phyloP scores from a whole-genome alignment of 352 stramenopile genomes.

The Globisporangium heterothallicum region DNA sequence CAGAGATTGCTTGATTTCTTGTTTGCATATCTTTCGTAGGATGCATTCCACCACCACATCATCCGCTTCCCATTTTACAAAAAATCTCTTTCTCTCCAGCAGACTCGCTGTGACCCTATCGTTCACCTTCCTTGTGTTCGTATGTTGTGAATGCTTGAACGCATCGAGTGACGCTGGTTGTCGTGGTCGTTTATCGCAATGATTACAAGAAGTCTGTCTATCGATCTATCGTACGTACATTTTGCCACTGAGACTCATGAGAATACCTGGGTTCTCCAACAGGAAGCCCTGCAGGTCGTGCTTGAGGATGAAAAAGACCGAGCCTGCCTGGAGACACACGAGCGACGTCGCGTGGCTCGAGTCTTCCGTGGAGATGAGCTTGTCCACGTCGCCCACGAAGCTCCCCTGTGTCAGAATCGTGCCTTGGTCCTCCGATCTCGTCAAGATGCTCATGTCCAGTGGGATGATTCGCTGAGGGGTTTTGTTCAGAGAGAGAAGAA shows the following conservation, averaged over 20 bases:
- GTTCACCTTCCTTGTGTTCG: no score
- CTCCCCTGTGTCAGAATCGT: slow-evolving; percentile 42
- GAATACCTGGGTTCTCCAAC: slow-evolving; percentile 67
- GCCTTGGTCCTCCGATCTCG: slow-evolving; percentile 33
- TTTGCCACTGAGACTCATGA: slow-evolving; percentile 64
- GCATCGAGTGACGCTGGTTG: no score
- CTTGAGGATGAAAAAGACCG: slow-evolving; percentile 59
- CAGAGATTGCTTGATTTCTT: no score
- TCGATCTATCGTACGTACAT: slow-evolving; percentile 35
- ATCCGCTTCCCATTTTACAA: no score
- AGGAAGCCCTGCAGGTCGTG: slow-evolving; percentile 67
- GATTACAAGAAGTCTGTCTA: no score
- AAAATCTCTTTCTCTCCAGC: no score
- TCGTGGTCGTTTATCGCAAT: no score
- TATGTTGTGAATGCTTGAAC: no score
- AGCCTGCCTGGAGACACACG: slow-evolving; percentile 43
- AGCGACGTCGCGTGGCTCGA: slow-evolving; percentile 53
- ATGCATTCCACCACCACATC: no score
- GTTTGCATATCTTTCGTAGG: no score
- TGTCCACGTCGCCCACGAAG: slow-evolving; percentile 71
- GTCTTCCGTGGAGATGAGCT: slow-evolving; percentile 50
- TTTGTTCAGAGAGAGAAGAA: neutral
- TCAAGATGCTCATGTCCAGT: slow-evolving; percentile 46
- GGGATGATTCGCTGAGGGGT: slow-evolving; percentile 40
- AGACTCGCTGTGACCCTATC: no score